phyloP scores from a whole-genome alignment of 345 rosid species.

The Lepidium africanum region DNA sequence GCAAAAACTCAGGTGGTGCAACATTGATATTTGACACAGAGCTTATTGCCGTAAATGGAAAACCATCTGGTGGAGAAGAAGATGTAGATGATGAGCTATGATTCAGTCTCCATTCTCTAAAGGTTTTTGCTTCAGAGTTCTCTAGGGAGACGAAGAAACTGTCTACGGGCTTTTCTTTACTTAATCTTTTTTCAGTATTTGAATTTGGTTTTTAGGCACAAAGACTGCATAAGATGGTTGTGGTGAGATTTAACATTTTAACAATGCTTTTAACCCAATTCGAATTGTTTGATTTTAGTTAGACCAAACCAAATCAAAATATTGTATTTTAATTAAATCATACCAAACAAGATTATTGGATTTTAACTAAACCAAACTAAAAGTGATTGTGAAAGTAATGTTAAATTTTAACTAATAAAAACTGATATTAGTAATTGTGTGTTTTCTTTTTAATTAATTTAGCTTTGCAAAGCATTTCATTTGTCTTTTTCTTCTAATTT shows the following conservation, averaged over 20 bases:
- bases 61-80: slow-evolving; percentile 37
- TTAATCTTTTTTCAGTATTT: neutral
- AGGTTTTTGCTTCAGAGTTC: neutral
- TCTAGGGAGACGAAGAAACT: neutral
- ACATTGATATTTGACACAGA: slow-evolving; percentile 83
- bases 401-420: too few species aligned
- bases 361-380: too few species aligned
- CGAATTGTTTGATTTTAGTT: too few species aligned
- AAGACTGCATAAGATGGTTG: neutral
- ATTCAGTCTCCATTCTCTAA: neutral
- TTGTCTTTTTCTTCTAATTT: too few species aligned
- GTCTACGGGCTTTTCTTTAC: neutral
- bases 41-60: slow-evolving; percentile 78
- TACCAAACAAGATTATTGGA: too few species aligned
- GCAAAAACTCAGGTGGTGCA: slow-evolving; percentile 68
- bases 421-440: too few species aligned
- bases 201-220: neutral
- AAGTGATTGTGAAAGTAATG: too few species aligned
- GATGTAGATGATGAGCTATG: slow-evolving; percentile 16
- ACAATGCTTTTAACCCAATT: too few species aligned
- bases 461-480: too few species aligned
- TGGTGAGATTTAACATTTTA: neutral
- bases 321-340: too few species aligned
- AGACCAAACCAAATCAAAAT: too few species aligned
- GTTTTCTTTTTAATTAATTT: too few species aligned